phyloP scores from a whole-genome alignment of 2,329 filamentous ascomycete species.

The Phyllosticta citriasiana region DNA sequence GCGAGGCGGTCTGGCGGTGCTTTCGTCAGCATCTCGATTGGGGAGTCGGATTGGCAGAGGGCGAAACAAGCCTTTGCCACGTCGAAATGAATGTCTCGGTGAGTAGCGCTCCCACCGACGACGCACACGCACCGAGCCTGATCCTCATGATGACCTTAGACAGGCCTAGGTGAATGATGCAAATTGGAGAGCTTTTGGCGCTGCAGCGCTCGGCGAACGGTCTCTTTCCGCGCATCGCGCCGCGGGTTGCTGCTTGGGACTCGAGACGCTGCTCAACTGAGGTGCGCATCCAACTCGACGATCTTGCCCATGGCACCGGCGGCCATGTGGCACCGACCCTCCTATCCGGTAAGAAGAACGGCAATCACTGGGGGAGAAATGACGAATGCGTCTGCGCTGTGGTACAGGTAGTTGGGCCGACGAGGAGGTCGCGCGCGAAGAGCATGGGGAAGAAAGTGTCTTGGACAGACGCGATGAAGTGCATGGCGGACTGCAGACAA shows the following conservation, averaged over 20 bases:
- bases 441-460: too few species aligned
- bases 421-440: too few species aligned
- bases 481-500: too few species aligned
- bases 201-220: not conserved
- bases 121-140: not conserved
- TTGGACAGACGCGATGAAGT: too few species aligned
- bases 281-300: not conserved
- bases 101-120: not conserved
- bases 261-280: not conserved
- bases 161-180: not conserved
- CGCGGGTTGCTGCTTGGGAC: not conserved
- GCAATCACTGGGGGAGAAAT: not conserved
- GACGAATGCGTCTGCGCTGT: not conserved
- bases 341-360: not conserved
- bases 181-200: not conserved
- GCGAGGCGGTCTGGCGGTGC: not conserved
- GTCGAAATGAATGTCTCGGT: not conserved
- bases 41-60: conserved; percentile 1
- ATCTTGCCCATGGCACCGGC: not conserved
- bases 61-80: not conserved
- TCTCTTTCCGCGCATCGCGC: too few species aligned
- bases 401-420: too few species aligned
- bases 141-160: not conserved
- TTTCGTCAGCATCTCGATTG: conserved; percentile 8
- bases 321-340: not conserved